Percentiles rank a stretch among this genome's conserved stretches.
Evolutionary conservation across 768 basidiomycete species (phyloP).

Genomic region (Roridomyces roridus): DNA sequence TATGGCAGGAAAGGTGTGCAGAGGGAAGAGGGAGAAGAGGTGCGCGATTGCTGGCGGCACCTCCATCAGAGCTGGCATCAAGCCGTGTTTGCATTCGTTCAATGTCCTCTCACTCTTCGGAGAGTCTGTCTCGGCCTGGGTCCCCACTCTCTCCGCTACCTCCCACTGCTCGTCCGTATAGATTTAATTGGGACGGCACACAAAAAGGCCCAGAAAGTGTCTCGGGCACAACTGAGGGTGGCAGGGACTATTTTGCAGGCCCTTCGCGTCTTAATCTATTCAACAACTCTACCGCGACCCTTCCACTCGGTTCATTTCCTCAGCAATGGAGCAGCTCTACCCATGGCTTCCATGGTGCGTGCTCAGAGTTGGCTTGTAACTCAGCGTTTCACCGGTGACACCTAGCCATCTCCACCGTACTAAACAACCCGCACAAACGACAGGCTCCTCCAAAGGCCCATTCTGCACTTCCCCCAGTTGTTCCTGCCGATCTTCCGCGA

Average conservation of each 20-base stretch:
- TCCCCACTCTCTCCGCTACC: constrained; percentile 57
- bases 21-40: constrained; percentile 64
- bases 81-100: neutral
- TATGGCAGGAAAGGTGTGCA: constrained; percentile 57
- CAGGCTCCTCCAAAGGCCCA: constrained; percentile 90
- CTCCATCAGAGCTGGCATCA: constrained; percentile 28
- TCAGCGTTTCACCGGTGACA: neutral
- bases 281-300: constrained; percentile 54
- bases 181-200: constrained; percentile 80
- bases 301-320: constrained; percentile 56
- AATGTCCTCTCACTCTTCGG: constrained; percentile 54
- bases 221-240: constrained; percentile 72
- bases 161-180: constrained; percentile 62
- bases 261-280: constrained; percentile 55
- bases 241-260: constrained; percentile 64
- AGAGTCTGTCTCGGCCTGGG: constrained; percentile 62
- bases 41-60: constrained; percentile 47
- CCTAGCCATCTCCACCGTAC: constrained; percentile 90
- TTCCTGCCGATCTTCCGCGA: constrained; percentile 78
- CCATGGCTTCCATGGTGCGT: constrained; percentile 89
- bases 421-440: constrained; percentile 87
- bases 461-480: constrained; percentile 74
- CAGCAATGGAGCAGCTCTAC: constrained; percentile 80
- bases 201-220: constrained; percentile 72
- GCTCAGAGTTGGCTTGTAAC: neutral